A percentile compares a stretch with the other conserved stretches of the same genome.
These are phyloP conservation scores for Acephala macrosclerotiorum DNA, from an alignment of 2,329 filamentous ascomycete species.

Conservation along the genomic window DNA sequence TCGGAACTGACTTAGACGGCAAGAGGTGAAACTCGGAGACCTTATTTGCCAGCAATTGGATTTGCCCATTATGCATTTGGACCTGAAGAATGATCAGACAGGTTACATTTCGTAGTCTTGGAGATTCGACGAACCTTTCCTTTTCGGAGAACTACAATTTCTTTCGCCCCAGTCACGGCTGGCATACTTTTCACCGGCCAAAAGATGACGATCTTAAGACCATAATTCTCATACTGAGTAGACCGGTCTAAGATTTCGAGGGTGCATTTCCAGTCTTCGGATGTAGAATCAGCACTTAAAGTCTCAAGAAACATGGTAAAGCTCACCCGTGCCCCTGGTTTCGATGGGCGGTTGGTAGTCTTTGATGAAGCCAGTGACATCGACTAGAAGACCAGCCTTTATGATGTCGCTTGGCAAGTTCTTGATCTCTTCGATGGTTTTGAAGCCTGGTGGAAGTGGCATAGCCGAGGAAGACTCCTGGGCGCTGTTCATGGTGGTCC, in stretches of 20 bases:
- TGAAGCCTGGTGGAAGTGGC: conserved; percentile 51
- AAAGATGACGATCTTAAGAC: conserved; percentile 66
- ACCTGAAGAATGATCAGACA: conserved; percentile 44
- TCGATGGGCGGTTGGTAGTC: conserved; percentile 63
- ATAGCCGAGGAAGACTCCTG: conserved; percentile 9
- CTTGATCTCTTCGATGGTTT: conserved; percentile 49
- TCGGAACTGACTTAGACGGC: conserved; percentile 48
- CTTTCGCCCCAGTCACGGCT: conserved; percentile 54
- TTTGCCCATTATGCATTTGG: conserved; percentile 46
- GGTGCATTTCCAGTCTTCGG: conserved; percentile 64
- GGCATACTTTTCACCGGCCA: conserved; percentile 58
- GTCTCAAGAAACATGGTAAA: neutral
- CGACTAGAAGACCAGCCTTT: conserved; percentile 50
- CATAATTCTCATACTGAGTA: conserved; percentile 49
- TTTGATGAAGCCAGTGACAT: conserved; percentile 74
- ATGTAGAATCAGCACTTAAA: neutral
- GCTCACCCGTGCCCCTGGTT: conserved; percentile 60
- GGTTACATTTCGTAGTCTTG: conserved; percentile 27
- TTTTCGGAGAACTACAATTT: conserved; percentile 70
- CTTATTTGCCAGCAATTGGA: conserved; percentile 55
- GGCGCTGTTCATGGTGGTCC: conserved; percentile 20
- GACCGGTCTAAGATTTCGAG: conserved; percentile 68
- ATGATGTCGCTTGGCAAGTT: conserved; percentile 52
- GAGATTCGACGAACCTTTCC: conserved; percentile 50
- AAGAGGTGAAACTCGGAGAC: conserved; percentile 56